phyloP scores from a whole-genome alignment of 2,329 filamentous ascomycete genomes.

The Aspergillus spinulosporus region DNA sequence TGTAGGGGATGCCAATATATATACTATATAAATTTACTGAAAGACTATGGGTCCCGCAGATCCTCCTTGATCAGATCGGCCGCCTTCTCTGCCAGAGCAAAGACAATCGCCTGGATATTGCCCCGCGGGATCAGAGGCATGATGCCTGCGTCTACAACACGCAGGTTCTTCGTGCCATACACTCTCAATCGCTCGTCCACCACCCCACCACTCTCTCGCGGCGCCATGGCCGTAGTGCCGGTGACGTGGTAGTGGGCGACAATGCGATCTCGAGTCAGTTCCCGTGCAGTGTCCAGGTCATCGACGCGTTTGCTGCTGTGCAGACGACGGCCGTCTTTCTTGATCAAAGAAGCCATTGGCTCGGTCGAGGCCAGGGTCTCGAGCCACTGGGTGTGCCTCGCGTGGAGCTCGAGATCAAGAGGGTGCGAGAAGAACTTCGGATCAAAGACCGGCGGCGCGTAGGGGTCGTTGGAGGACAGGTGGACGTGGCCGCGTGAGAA shows the following conservation, averaged over 20 bases:
- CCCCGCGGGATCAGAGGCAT: slow-evolving; percentile 39
- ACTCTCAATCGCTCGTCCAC: slow-evolving; percentile 33
- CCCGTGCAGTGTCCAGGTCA: slow-evolving; percentile 20
- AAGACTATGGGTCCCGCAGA: neutral
- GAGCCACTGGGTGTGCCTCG: slow-evolving; percentile 36
- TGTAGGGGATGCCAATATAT: too few relatives aligned
- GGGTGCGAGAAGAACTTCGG: slow-evolving; percentile 48
- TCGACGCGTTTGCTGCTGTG: slow-evolving; percentile 7
- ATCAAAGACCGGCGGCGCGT: slow-evolving; percentile 41
- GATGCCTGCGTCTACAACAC: slow-evolving; percentile 40
- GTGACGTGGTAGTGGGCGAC: slow-evolving; percentile 17
- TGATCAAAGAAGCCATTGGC: slow-evolving; percentile 36
- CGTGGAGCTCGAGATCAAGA: slow-evolving; percentile 44
- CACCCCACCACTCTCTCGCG: slow-evolving; percentile 31
- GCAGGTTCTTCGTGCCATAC: slow-evolving; percentile 35
- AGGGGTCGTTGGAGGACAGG: slow-evolving; percentile 40
- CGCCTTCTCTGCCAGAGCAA: slow-evolving; percentile 38
- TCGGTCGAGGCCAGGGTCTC: slow-evolving; percentile 33
- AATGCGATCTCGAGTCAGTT: slow-evolving; percentile 8
- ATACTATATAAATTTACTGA: too few relatives aligned
- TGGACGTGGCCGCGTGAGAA: slow-evolving; percentile 39
- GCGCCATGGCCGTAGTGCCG: slow-evolving; percentile 33
- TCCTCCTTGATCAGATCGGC: slow-evolving; percentile 24
- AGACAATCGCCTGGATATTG: slow-evolving; percentile 42
- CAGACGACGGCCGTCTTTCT: slow-evolving; percentile 28